Percentiles rank a stretch among this genome's conserved stretches.
phyloP scores from a whole-genome alignment of 495 filamentous ascomycete species.

The Penicillium antarcticum region DNA sequence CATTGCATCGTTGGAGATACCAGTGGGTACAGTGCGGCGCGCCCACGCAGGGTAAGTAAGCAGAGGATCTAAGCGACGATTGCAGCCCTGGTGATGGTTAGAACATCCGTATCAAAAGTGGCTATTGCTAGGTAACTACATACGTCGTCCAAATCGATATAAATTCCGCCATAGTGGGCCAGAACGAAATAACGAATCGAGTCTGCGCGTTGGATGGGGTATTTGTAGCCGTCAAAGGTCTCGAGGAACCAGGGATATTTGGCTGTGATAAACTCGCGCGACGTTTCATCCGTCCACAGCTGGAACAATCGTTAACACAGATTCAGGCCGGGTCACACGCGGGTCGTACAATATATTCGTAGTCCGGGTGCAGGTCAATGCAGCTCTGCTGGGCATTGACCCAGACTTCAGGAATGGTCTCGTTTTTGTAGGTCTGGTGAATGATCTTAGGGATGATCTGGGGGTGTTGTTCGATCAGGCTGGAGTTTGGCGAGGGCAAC shows the following conservation, averaged over 20 bases:
- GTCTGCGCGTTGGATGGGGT: slow-evolving; percentile 83
- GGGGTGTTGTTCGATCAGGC: slow-evolving; percentile 54
- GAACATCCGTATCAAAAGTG: no score
- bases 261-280: slow-evolving; percentile 69
- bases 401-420: slow-evolving; percentile 74
- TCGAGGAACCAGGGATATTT: slow-evolving; percentile 86
- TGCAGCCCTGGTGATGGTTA: slow-evolving; percentile 61
- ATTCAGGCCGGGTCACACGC: no score
- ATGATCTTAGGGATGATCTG: slow-evolving; percentile 85
- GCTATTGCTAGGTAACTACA: no score
- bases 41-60: slow-evolving; percentile 81
- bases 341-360: slow-evolving; percentile 80
- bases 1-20: slow-evolving; percentile 89
- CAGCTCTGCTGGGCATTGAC: slow-evolving; percentile 68
- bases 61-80: slow-evolving; percentile 74
- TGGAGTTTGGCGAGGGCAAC: slow-evolving; percentile 61
- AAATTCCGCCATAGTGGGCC: slow-evolving; percentile 78
- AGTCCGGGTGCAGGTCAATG: slow-evolving; percentile 70
- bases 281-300: slow-evolving; percentile 84
- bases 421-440: slow-evolving; percentile 82
- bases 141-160: slow-evolving; percentile 87
- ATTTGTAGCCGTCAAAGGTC: slow-evolving; percentile 77
- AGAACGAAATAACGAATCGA: slow-evolving; percentile 87
- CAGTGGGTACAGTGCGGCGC: slow-evolving; percentile 74
- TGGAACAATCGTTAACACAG: no score